Conservation (phyloP, 164 flowering plant species). For the Tetracentron sinense region DNA sequence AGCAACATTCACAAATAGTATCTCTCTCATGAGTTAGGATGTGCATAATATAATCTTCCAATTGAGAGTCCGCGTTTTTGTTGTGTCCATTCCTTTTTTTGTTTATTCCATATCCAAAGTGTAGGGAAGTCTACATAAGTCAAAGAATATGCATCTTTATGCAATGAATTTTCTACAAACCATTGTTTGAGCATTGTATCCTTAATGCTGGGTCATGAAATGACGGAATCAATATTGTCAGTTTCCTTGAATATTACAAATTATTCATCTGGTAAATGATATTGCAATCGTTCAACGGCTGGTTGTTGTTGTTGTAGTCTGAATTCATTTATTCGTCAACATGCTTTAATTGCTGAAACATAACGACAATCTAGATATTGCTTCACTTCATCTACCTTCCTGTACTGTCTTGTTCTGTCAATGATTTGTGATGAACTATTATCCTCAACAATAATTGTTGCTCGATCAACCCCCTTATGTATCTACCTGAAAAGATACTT, state of each 20-base stretch:
- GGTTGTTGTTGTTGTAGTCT: background rate
- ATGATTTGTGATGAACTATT: background rate
- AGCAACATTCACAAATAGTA: slow-evolving; percentile 3
- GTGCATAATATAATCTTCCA: slow-evolving; percentile 4
- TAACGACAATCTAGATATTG: slow-evolving; percentile 4
- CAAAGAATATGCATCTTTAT: background rate
- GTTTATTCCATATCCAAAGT: background rate
- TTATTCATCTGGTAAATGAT: background rate
- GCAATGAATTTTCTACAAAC: background rate
- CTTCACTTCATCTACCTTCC: background rate
- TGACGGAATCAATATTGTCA: background rate
- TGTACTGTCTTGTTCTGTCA: background rate
- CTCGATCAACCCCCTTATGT: background rate
- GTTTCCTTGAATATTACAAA: background rate
- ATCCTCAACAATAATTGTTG: background rate
- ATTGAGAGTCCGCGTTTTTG: background rate
- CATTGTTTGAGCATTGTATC: background rate
- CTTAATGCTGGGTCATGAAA: background rate
- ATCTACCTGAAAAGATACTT: slow-evolving; percentile 7
- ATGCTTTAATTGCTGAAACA: background rate
- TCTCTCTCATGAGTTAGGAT: slow-evolving; percentile 3
- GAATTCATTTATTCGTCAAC: background rate
- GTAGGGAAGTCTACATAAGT: slow-evolving; percentile 3
- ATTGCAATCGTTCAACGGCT: background rate
- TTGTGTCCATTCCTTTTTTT: background rate